These are phyloP conservation scores for Guadua angustifolia DNA, from an alignment of 176 grass and related monocot species.

Conservation along the genomic window DNA sequence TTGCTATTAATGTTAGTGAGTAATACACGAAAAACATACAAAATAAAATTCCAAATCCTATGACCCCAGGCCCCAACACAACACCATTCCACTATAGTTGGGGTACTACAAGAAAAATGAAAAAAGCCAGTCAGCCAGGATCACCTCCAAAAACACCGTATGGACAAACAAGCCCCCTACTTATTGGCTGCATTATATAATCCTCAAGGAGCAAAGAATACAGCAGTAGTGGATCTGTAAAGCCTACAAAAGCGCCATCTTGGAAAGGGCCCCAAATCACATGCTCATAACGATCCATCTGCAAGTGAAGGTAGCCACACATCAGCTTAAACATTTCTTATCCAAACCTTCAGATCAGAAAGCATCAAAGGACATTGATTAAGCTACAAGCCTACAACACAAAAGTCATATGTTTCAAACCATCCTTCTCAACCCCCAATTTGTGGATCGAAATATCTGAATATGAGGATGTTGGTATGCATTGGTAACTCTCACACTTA, in stretches of 20 bases:
- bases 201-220: slow-evolving; percentile 5
- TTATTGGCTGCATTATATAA: slow-evolving; percentile 24
- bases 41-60: neutral
- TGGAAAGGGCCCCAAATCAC: slow-evolving; percentile 15
- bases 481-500: neutral
- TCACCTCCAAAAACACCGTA: slow-evolving; percentile 11
- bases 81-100: slow-evolving; percentile 1
- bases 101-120: neutral
- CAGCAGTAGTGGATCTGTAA: neutral
- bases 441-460: neutral
- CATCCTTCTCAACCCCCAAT: neutral
- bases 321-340: slow-evolving; percentile 20
- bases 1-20: neutral
- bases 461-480: neutral
- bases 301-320: neutral
- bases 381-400: neutral
- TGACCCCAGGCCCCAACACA: neutral
- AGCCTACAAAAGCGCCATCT: slow-evolving; percentile 15
- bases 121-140: slow-evolving; percentile 33
- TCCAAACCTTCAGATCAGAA: neutral
- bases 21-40: neutral
- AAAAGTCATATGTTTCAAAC: neutral
- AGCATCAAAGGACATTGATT: neutral
- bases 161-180: neutral
- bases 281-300: slow-evolving; percentile 33